Evolutionary conservation across 495 filamentous ascomycete genomes (phyloP).

Genomic region (Talaromyces wortmannii): DNA sequence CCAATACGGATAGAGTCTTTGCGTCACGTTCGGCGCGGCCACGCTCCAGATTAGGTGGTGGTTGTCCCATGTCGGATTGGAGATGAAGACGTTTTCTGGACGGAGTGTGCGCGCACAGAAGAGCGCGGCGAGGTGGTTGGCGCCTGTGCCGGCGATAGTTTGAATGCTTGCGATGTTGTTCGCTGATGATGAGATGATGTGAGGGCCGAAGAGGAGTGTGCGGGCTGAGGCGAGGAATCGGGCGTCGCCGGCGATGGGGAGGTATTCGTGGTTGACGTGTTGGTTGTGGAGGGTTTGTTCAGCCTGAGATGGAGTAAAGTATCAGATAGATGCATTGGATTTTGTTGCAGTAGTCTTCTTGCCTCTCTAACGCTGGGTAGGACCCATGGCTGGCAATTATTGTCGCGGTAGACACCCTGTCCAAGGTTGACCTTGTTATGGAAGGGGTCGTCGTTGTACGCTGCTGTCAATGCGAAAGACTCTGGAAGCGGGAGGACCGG

Average conservation of each 20-base stretch:
- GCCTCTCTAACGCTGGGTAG: slow-evolving; percentile 20
- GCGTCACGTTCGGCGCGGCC: slow-evolving; percentile 6
- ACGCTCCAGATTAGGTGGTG: slow-evolving; percentile 20
- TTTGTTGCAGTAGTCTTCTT: not conserved
- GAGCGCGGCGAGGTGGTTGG: slow-evolving; percentile 69
- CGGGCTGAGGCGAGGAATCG: slow-evolving; percentile 7
- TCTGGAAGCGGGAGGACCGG: not conserved
- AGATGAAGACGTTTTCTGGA: slow-evolving; percentile 17
- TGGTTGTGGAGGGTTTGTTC: slow-evolving; percentile 3
- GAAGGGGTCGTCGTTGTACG: slow-evolving; percentile 1
- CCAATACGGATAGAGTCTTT: slow-evolving; percentile 26
- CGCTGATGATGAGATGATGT: not conserved
- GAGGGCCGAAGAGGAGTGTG: slow-evolving; percentile 8
- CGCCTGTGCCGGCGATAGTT: slow-evolving; percentile 82
- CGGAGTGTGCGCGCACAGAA: slow-evolving; percentile 49
- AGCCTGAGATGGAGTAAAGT: slow-evolving; percentile 3
- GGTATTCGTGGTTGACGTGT: slow-evolving; percentile 12
- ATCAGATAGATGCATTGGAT: slow-evolving; percentile 1
- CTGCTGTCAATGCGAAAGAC: slow-evolving; percentile 10
- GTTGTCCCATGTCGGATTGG: slow-evolving; percentile 24
- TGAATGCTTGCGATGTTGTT: slow-evolving; percentile 30
- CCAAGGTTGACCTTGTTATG: slow-evolving; percentile 16
- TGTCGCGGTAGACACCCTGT: slow-evolving; percentile 21
- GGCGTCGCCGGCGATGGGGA: slow-evolving; percentile 7
- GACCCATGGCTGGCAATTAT: slow-evolving; percentile 23